These are phyloP conservation scores for Lomentospora prolificans DNA, from an alignment of 2,329 filamentous ascomycete genomes.

Conservation along the genomic window DNA sequence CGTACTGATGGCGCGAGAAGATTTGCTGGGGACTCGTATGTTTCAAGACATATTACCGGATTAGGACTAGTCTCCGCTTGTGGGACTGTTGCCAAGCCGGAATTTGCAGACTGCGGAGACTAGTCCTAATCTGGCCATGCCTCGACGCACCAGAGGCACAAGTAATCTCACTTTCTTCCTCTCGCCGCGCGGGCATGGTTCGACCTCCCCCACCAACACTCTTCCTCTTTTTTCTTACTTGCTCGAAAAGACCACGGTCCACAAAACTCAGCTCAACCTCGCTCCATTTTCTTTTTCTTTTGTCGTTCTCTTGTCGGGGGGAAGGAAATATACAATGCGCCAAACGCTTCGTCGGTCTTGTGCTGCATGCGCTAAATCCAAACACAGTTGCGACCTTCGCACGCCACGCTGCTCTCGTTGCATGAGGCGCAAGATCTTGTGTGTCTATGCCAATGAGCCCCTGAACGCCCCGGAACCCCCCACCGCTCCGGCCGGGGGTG, in stretches of 20 bases:
- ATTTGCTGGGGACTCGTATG: too few species aligned
- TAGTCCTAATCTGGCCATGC: constrained; percentile 18
- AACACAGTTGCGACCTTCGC: constrained; percentile 44
- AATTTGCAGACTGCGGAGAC: constrained; percentile 16
- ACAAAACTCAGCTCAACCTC: not conserved
- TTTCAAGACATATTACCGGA: constrained; percentile 12
- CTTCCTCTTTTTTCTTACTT: not conserved
- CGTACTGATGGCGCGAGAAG: too few species aligned
- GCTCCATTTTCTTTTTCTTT: constrained; percentile 5
- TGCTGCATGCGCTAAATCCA: constrained; percentile 43
- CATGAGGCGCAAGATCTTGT: constrained; percentile 33
- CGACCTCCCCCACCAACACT: not conserved
- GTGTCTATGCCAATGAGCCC: constrained; percentile 45
- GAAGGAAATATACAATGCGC: constrained; percentile 30
- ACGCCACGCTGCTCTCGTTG: constrained; percentile 47
- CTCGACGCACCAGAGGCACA: not conserved
- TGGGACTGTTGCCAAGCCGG: constrained; percentile 1
- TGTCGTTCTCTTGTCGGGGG: not conserved
- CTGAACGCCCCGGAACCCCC: constrained; percentile 18
- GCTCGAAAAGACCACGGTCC: too few species aligned
- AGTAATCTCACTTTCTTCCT: constrained; percentile 7
- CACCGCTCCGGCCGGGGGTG: constrained; percentile 2
- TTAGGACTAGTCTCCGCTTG: constrained; percentile 23
- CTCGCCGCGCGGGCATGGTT: not conserved
- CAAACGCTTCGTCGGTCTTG: constrained; percentile 48